Conservation (phyloP, 169 alveolate species). For the Hepatocystis sp. region DNA sequence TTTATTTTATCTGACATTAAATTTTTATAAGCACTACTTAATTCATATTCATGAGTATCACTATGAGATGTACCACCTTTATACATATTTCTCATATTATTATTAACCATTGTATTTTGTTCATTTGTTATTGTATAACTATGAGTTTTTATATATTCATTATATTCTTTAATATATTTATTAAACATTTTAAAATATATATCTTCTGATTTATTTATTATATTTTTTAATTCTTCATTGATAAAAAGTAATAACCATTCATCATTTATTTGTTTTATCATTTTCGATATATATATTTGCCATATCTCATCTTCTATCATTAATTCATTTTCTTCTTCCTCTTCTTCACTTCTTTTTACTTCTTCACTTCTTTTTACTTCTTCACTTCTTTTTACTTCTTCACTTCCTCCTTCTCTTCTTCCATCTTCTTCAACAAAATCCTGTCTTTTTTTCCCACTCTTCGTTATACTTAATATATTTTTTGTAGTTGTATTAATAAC, state of each 20-base stretch:
- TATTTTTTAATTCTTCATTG: constrained; percentile 42
- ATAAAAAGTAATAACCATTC: constrained; percentile 69
- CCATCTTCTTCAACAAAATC: no score
- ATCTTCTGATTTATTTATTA: constrained; percentile 47
- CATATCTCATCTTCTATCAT: constrained; percentile 68
- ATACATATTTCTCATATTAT: no score
- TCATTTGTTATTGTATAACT: constrained; percentile 8
- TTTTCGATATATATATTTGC: constrained; percentile 73
- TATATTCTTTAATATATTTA: constrained; percentile 60
- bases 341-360: constrained; percentile 72
- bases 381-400: no score
- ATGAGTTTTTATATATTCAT: constrained; percentile 50
- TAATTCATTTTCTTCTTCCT: constrained; percentile 32
- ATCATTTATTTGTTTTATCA: constrained; percentile 42
- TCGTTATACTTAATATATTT: constrained; percentile 69
- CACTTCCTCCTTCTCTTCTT: no score
- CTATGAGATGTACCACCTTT: no score
- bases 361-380: no score
- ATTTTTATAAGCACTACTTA: constrained; percentile 22
- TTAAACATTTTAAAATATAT: constrained; percentile 62
- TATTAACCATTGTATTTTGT: neutral
- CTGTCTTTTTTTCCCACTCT: constrained; percentile 73
- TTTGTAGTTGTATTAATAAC: constrained; percentile 60
- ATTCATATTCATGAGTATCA: constrained; percentile 26
- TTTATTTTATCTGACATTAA: constrained; percentile 32